Conservation (phyloP, 2,329 filamentous ascomycete genomes). For the Trichoderma afroharzianum region DNA sequence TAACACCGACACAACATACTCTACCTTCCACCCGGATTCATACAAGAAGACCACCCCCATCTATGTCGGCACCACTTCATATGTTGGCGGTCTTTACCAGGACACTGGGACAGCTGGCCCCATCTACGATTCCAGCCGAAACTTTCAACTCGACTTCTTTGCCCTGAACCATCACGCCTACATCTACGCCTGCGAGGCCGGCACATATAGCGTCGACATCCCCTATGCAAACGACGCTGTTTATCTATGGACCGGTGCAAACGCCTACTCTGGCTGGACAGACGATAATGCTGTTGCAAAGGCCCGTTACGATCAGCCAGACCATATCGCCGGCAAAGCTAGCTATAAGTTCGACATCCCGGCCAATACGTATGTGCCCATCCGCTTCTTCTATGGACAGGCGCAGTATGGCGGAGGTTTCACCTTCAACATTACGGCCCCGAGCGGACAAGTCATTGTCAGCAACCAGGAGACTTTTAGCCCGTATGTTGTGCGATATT, state of each 20-base stretch:
- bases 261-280: slow-evolving; percentile 25
- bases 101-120: not conserved
- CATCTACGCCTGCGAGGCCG: slow-evolving; percentile 25
- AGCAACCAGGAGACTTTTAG: not conserved
- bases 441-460: slow-evolving; percentile 15
- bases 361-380: slow-evolving; percentile 13
- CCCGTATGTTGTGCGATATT: slow-evolving; percentile 14
- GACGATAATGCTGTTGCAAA: slow-evolving; percentile 23
- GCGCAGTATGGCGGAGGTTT: slow-evolving; percentile 17
- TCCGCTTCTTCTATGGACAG: slow-evolving; percentile 21
- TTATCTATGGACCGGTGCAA: slow-evolving; percentile 23
- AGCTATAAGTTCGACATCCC: slow-evolving; percentile 21
- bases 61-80: not conserved
- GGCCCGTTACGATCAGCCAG: slow-evolving; percentile 22
- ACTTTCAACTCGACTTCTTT: slow-evolving; percentile 23
- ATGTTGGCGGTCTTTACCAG: not conserved
- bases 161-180: slow-evolving; percentile 27
- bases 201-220: slow-evolving; percentile 24
- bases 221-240: slow-evolving; percentile 20
- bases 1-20: not conserved
- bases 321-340: slow-evolving; percentile 20
- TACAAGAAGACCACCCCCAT: not conserved
- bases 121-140: not conserved
- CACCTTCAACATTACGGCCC: slow-evolving; percentile 12
- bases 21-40: not conserved